phyloP scores from a whole-genome alignment of 805 yeast genomes.

The Sugiyamaella marilandica region DNA sequence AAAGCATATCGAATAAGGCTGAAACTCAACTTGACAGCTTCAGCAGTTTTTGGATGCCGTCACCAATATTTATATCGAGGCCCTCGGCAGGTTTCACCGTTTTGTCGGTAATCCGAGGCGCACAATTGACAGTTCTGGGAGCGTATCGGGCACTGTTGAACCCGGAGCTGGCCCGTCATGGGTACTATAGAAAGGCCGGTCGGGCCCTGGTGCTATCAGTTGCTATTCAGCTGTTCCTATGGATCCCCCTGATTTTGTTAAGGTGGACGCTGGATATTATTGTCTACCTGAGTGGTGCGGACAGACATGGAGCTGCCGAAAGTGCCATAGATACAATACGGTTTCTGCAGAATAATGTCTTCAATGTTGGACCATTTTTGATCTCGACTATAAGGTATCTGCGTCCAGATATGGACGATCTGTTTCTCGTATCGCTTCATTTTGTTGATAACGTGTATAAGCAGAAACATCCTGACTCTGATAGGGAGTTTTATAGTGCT shows the following conservation, averaged over 20 bases:
- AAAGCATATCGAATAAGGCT: not conserved
- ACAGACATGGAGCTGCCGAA: conserved; percentile 15
- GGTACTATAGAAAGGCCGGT: conserved; percentile 37
- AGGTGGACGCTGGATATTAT: conserved; percentile 24
- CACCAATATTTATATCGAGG: conserved; percentile 53
- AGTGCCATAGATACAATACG: conserved; percentile 23
- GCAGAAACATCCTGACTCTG: conserved; percentile 39
- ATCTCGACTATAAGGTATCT: conserved; percentile 36
- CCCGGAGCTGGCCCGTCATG: conserved; percentile 36
- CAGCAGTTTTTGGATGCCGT: conserved; percentile 40
- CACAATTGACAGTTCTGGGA: conserved; percentile 50
- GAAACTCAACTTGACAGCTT: too few species aligned
- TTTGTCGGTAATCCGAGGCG: conserved; percentile 47
- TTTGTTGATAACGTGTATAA: conserved; percentile 38
- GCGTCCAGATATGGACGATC: conserved; percentile 38
- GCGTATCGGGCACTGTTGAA: conserved; percentile 44
- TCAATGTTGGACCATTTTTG: conserved; percentile 40
- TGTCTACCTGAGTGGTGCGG: conserved; percentile 17
- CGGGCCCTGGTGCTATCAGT: conserved; percentile 38
- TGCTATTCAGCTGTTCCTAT: conserved; percentile 34
- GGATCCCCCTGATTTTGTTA: conserved; percentile 28
- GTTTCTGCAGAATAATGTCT: conserved; percentile 36
- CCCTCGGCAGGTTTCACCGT: conserved; percentile 53
- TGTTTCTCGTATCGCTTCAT: conserved; percentile 37
- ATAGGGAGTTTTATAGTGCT: conserved; percentile 23